phyloP scores from a whole-genome alignment of 192 early-diverging fungal species.

The Coemansia erecta region DNA sequence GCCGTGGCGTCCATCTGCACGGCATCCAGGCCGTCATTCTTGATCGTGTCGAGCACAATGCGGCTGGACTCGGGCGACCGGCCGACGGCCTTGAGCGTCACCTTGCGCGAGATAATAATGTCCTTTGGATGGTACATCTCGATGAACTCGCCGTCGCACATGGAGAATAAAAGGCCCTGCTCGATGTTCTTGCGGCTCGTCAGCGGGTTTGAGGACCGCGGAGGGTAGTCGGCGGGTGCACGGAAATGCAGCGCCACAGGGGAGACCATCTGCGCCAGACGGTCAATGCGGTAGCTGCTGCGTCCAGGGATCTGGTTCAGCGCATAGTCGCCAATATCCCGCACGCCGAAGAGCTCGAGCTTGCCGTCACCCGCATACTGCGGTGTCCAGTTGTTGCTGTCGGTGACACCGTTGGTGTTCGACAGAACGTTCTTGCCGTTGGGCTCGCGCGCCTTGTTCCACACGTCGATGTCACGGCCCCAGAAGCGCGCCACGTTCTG shows the following conservation, averaged over 20 bases:
- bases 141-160: slow-evolving; percentile 81
- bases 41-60: slow-evolving; percentile 58
- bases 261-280: slow-evolving; percentile 66
- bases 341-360: slow-evolving; percentile 66
- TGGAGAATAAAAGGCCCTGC: slow-evolving; percentile 59
- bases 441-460: slow-evolving; percentile 55
- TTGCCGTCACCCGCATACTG: slow-evolving; percentile 68
- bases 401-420: slow-evolving; percentile 54
- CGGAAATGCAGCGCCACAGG: slow-evolving; percentile 60
- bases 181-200: slow-evolving; percentile 32
- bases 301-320: slow-evolving; percentile 61
- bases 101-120: slow-evolving; percentile 60
- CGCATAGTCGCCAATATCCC: slow-evolving; percentile 60
- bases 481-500: slow-evolving; percentile 71
- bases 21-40: slow-evolving; percentile 49
- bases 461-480: slow-evolving; percentile 70
- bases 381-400: slow-evolving; percentile 59
- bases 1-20: slow-evolving; percentile 52
- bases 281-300: slow-evolving; percentile 56
- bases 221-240: slow-evolving; percentile 43
- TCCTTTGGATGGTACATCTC: slow-evolving; percentile 61
- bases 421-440: slow-evolving; percentile 44
- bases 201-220: slow-evolving; percentile 24
- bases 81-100: slow-evolving; percentile 67
- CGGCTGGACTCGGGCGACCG: slow-evolving; percentile 52